phyloP scores from a whole-genome alignment of 495 filamentous ascomycete genomes.

The Annulohypoxylon moriforme region DNA sequence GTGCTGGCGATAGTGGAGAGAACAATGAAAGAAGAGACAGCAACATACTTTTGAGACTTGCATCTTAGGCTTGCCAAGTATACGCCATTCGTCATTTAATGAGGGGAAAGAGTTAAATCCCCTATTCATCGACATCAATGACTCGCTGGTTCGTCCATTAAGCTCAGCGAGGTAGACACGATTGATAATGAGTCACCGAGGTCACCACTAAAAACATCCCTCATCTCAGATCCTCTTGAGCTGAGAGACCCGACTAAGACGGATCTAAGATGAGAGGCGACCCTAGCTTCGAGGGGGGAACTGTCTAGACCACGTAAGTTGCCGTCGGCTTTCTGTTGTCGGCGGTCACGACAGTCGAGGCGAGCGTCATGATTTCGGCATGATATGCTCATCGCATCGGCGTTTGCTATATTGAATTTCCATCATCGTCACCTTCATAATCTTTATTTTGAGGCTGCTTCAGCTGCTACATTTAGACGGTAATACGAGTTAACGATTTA shows the following conservation, averaged over 20 bases:
- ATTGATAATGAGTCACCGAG: constrained; percentile 8
- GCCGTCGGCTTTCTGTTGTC: neutral
- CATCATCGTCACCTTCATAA: neutral
- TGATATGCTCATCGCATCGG: constrained; percentile 2
- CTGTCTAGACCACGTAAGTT: neutral
- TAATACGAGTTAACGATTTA: neutral
- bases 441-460: neutral
- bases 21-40: neutral
- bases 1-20: neutral
- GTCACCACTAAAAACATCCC: neutral
- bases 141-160: constrained; percentile 3
- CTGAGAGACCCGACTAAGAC: neutral
- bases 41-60: neutral
- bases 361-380: neutral
- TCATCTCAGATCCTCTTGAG: constrained; percentile 4
- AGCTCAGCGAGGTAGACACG: neutral
- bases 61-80: neutral
- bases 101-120: neutral
- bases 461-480: constrained; percentile 2
- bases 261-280: constrained; percentile 6
- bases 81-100: neutral
- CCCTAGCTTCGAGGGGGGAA: neutral
- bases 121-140: neutral
- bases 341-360: neutral
- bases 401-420: neutral